phyloP scores from a whole-genome alignment of 2,329 filamentous ascomycete species.

The Penicillium crustosum region DNA sequence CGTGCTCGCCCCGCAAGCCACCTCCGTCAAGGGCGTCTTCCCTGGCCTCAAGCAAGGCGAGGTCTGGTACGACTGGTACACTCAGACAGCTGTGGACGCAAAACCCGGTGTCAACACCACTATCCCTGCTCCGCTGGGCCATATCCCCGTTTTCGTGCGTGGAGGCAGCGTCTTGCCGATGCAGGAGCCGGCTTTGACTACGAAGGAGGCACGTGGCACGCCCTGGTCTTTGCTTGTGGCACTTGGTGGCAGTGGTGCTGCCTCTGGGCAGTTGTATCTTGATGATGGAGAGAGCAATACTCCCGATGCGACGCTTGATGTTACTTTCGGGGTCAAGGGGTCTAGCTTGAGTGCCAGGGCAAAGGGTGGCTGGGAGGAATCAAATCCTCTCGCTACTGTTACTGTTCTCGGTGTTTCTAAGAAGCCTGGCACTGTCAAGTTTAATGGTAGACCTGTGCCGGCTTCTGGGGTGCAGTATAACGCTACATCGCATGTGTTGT shows the following conservation, averaged over 20 bases:
- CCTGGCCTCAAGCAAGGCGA: conserved; percentile 62
- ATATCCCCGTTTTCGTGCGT: conserved; percentile 71
- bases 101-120: conserved; percentile 58
- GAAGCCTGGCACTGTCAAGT: conserved; percentile 46
- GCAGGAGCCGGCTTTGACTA: conserved; percentile 69
- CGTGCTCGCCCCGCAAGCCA: conserved; percentile 61
- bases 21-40: conserved; percentile 67
- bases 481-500: conserved; percentile 49
- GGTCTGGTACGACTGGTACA: conserved; percentile 80
- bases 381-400: conserved; percentile 60
- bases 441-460: conserved; percentile 53
- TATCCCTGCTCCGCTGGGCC: conserved; percentile 60
- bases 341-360: conserved; percentile 51
- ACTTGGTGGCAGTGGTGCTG: conserved; percentile 55
- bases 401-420: conserved; percentile 60
- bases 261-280: conserved; percentile 65
- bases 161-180: conserved; percentile 67
- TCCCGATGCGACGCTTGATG: conserved; percentile 56
- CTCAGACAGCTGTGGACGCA: conserved; percentile 56
- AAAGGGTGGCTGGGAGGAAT: conserved; percentile 56
- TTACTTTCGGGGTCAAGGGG: conserved; percentile 40
- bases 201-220: conserved; percentile 60
- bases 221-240: conserved; percentile 68
- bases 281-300: conserved; percentile 71
- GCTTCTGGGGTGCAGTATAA: conserved; percentile 51